Conservation (phyloP, 345 rosid genomes). For the Punica granatum region DNA sequence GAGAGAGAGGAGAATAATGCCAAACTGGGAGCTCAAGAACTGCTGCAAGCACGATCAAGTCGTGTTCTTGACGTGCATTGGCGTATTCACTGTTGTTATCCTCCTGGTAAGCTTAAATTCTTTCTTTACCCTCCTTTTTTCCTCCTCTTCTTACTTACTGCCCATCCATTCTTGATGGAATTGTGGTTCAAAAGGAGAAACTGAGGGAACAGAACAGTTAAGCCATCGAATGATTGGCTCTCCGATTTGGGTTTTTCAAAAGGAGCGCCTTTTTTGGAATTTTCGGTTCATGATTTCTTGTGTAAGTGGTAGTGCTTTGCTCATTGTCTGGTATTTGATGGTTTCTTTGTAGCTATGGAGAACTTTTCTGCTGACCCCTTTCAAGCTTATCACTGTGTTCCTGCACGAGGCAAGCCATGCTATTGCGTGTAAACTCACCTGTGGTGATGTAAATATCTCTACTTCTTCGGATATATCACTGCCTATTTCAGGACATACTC, state of each 20-base stretch:
- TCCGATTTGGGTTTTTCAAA: neutral
- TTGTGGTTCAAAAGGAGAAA: constrained; percentile 11
- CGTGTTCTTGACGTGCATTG: constrained; percentile 52
- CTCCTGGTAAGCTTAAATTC: constrained; percentile 43
- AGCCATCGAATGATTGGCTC: neutral
- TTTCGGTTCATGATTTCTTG: too few relatives aligned
- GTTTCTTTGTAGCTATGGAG: constrained; percentile 66
- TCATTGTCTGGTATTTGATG: neutral
- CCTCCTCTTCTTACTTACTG: neutral
- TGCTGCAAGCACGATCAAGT: constrained; percentile 77
- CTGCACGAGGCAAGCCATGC: constrained; percentile 98
- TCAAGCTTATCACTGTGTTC: constrained; percentile 94
- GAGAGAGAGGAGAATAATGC: constrained; percentile 11
- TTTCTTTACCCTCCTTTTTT: neutral
- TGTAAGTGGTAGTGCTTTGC: too few relatives aligned
- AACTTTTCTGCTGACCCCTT: constrained; percentile 77
- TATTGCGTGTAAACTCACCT: constrained; percentile 91
- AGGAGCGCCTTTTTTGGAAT: too few relatives aligned
- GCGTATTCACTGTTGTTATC: constrained; percentile 78
- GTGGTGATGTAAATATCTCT: constrained; percentile 56
- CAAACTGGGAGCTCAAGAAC: constrained; percentile 78
- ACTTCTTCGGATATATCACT: neutral
- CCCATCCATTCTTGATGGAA: constrained; percentile 2
- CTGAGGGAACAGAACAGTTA: neutral
- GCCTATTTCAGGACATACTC: too few relatives aligned